Evolutionary conservation across 306 rosid species (phyloP), one percentile per base, ranked within the genome.

Genomic region (Fragaria iinumae): DNA sequence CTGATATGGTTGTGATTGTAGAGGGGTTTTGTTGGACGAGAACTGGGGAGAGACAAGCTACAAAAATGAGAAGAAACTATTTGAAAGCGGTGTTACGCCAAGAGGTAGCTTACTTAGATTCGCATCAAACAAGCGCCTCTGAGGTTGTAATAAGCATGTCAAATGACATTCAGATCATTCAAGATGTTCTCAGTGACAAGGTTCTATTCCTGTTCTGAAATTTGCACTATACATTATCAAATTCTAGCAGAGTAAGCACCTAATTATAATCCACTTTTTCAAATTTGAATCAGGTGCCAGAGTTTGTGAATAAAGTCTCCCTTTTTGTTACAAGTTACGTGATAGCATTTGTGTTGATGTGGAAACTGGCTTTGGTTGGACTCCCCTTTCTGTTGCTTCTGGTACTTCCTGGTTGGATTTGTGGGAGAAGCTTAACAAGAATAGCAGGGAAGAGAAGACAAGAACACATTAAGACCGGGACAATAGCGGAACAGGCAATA

Each of bases 11-110:
- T 16, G 34, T 39, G 39, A 66, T 14, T 59, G 27, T 72, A 85
- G 89, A 83, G 79, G 89, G 82, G 47, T 72, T 71, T 9, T 76
- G 89, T 48, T 86, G 89, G 89, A 82, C 80, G 21, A 77, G 82
- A 62, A 86, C 84, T 0, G 82, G 76, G 62, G 86, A 82, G 75
- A 76, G 84, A 38, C 88, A 79, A 55, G 86, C 84, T 4, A 68
- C 88, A 29, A 57, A 83, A 41, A 79, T 82, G 60, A 76, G 88
- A 56, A 32, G 68, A 8, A 44, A 55, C 43, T 82, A 82, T 74
- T 50, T 85, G 72, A 79, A 82, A 77, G 74, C 86, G 3, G 76
- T 85, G 25, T 17, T 82, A 29, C 71, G 84, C 47, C 86, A 81
- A 65, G 85, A 81, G 16, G 43, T 81, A 16, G 69, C 66, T 13